Base-by-base conservation (phyloP, 2,329 filamentous ascomycete genomes). In the Periglandula ipomoeae region DNA sequence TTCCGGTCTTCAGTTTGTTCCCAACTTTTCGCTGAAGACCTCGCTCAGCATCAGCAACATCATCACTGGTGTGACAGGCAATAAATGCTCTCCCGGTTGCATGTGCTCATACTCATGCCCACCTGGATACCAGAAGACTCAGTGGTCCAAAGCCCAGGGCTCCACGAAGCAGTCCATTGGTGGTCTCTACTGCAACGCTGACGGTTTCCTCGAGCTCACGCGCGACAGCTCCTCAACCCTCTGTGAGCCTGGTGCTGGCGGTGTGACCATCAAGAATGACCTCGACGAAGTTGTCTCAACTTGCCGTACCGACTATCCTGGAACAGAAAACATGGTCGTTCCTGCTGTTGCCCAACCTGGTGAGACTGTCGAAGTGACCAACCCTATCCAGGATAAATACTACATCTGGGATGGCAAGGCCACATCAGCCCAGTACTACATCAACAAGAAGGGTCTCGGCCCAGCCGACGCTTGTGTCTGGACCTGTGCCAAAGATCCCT, bases 301-400 rank as follows among this genome's bases (percentile, higher is more conserved):
- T 58, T 98, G 93, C 81, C 89, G 89, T 67, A 97, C 93, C 56
- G 89, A 96, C 67, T 98, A 98, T 70, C 93, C 93, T 53, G 91
- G 89, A 62, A 89, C 82, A 51, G 93, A 98, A 73, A 76, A 76
- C 59, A 91, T 95, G 82, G 87, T 86, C 48, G 78, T 97, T 51
- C 87, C 91, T 41, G 71, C 90, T 42, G 69, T 80, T 50, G 75
- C 84, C 39, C 56, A 67, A 5, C 69, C 85, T 46, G 86, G 86
- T 51, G 60, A 69, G 44, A 76, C 70, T 23, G 70, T 80, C 52
- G 68, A 74, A 32, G 70, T 98, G 55, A 88, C 87, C 63, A 91
- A 88, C 73, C 86, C 91, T 42, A 70, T 85, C 55, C 81, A 83
- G 52, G 63, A 65, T 44, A 74, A 71, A 45, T 95, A 91, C 74